Conservation (phyloP, 805 yeast genomes). For the Lipomyces starkeyi region DNA sequence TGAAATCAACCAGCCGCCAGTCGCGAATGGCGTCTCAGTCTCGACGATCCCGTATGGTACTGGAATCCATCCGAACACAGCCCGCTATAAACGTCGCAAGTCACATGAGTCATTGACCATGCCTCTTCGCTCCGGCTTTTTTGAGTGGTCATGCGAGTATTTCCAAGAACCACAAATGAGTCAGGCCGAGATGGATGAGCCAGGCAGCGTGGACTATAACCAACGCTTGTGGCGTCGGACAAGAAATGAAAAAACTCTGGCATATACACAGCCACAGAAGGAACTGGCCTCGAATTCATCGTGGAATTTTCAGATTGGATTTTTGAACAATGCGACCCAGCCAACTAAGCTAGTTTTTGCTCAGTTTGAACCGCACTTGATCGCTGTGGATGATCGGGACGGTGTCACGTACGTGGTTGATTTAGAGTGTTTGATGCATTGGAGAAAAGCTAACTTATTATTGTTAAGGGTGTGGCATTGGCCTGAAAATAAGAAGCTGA, state of each 20-base stretch:
- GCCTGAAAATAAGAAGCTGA: slow-evolving; percentile 62
- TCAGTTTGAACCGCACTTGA: slow-evolving; percentile 86
- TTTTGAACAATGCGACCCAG: slow-evolving; percentile 74
- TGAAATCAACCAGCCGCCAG: slow-evolving; percentile 33
- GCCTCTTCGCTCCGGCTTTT: slow-evolving; percentile 47
- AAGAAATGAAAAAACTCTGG: slow-evolving; percentile 84
- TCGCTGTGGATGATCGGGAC: slow-evolving; percentile 83
- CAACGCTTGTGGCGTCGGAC: slow-evolving; percentile 86
- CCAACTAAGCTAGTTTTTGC: slow-evolving; percentile 81
- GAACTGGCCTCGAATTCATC: slow-evolving; percentile 80
- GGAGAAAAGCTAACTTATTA: slow-evolving; percentile 5
- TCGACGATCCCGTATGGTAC: slow-evolving; percentile 44
- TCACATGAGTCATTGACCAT: slow-evolving; percentile 39
- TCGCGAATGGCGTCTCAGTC: slow-evolving; percentile 35
- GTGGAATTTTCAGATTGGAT: slow-evolving; percentile 71
- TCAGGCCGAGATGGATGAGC: slow-evolving; percentile 82
- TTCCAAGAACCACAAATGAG: slow-evolving; percentile 97
- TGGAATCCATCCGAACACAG: slow-evolving; percentile 44
- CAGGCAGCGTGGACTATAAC: slow-evolving; percentile 86
- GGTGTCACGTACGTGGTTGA: slow-evolving; percentile 55
- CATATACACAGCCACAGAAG: slow-evolving; percentile 89
- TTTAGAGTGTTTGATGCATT: background rate
- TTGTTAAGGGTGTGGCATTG: slow-evolving; percentile 74
- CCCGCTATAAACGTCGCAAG: slow-evolving; percentile 41
- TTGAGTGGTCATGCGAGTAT: slow-evolving; percentile 69